Conservation (phyloP, 1,139 yeast species). For the Lodderomyces orthopsilosis region DNA sequence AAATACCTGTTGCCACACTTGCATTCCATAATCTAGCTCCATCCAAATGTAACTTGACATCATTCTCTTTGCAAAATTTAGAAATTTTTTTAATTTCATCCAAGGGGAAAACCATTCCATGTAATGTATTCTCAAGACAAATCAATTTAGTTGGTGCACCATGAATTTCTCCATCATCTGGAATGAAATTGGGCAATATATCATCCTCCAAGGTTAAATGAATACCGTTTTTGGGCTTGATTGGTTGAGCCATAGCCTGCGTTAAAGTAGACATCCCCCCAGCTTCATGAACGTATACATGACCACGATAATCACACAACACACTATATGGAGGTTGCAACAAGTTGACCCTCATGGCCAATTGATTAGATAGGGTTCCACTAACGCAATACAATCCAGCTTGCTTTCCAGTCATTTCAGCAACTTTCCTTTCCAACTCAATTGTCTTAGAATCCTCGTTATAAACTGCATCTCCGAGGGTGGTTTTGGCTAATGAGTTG, state of each 20-base stretch:
- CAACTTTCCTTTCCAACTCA: constrained; percentile 34
- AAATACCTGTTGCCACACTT: constrained; percentile 38
- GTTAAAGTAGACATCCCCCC: constrained; percentile 47
- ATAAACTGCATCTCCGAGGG: constrained; percentile 45
- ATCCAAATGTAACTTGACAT: constrained; percentile 40
- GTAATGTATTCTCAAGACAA: constrained; percentile 45
- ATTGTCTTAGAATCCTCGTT: constrained; percentile 40
- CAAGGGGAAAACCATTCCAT: constrained; percentile 43
- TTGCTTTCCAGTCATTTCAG: constrained; percentile 38
- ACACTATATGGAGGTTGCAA: constrained; percentile 46
- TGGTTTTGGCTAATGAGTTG: constrained; percentile 24
- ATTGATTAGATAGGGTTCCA: constrained; percentile 48
- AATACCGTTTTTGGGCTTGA: constrained; percentile 36
- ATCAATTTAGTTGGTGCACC: constrained; percentile 47
- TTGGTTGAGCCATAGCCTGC: constrained; percentile 45
- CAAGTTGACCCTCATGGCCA: constrained; percentile 40
- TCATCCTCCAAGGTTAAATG: constrained; percentile 42
- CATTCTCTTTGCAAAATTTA: constrained; percentile 32
- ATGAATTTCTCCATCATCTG: constrained; percentile 49
- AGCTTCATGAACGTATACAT: constrained; percentile 41
- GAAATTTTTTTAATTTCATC: constrained; percentile 41
- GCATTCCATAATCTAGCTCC: constrained; percentile 52
- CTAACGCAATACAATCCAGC: constrained; percentile 44
- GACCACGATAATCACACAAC: constrained; percentile 41
- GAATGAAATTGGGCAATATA: constrained; percentile 35